phyloP scores from a whole-genome alignment of 129 eudicot genomes.

The Solidago caesia region DNA sequence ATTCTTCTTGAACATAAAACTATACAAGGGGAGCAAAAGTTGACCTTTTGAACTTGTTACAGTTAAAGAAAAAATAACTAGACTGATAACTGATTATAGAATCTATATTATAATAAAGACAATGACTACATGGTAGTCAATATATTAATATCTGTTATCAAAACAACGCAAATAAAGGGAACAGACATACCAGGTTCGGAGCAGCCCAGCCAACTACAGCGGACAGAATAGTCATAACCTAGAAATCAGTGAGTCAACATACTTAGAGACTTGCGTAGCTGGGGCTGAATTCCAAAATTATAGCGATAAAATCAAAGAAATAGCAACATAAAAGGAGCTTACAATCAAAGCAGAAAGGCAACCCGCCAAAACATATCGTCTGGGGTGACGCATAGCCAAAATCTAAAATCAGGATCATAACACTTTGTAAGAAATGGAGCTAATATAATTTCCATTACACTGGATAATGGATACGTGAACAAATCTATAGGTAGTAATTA shows the following conservation, averaged over 20 bases:
- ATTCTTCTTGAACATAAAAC: not conserved
- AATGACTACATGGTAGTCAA: not conserved
- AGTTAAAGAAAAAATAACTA: not conserved
- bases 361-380: conserved; percentile 87
- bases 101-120: not conserved
- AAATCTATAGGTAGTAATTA: not conserved
- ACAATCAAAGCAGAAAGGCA: conserved; percentile 86
- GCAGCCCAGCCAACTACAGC: conserved; percentile 99
- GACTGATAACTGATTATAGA: not conserved
- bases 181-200: conserved; percentile 79
- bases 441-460: not conserved
- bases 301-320: not conserved
- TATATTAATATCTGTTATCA: not conserved
- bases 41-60: conserved; percentile 2
- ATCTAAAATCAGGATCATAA: conserved; percentile 49
- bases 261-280: conserved; percentile 2
- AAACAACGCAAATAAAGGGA: not conserved
- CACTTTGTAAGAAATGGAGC: not conserved
- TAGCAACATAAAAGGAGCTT: conserved; percentile 28
- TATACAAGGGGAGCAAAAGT: conserved; percentile 11
- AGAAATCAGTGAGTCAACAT: conserved; percentile 23
- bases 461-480: not conserved
- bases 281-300: not conserved
- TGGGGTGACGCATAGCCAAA: conserved; percentile 98
- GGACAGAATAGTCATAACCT: conserved; percentile 95